Evolutionary conservation across 176 grass and related monocot genomes (phyloP).

Genomic region (Triticum urartu): DNA sequence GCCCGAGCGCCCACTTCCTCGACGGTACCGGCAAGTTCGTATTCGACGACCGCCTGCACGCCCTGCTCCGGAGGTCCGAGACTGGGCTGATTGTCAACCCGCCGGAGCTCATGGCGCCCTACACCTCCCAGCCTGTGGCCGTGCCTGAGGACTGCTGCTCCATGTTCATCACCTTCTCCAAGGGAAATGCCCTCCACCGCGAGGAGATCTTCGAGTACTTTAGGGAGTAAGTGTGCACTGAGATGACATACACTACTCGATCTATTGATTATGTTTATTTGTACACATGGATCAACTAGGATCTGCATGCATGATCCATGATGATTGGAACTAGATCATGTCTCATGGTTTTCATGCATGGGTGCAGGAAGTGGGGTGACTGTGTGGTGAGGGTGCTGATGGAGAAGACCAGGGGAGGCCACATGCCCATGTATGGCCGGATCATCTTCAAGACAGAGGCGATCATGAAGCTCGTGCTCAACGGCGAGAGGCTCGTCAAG

Average conservation of each 20-base stretch:
- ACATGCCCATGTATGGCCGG: slow-evolving; percentile 28
- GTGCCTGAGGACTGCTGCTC: slow-evolving; percentile 38
- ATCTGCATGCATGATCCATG: no score
- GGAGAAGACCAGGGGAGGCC: not conserved
- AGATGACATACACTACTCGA: no score
- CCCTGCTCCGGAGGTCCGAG: slow-evolving; percentile 10
- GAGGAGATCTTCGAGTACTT: slow-evolving; percentile 66
- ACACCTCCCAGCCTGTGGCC: not conserved
- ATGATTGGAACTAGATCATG: no score
- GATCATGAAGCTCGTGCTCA: slow-evolving; percentile 29
- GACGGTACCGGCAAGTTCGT: slow-evolving; percentile 41
- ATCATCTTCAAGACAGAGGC: slow-evolving; percentile 35
- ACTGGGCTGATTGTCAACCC: not conserved
- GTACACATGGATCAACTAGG: no score
- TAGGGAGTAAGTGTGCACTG: slow-evolving; percentile 28
- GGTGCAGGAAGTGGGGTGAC: slow-evolving; percentile 26
- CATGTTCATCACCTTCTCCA: slow-evolving; percentile 37
- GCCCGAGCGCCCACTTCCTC: not conserved
- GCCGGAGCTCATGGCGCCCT: slow-evolving; percentile 23
- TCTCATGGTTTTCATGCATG: not conserved
- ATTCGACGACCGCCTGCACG: slow-evolving; percentile 47
- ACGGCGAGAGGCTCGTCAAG: not conserved
- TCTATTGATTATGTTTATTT: no score
- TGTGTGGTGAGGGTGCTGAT: slow-evolving; percentile 40
- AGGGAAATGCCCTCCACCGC: slow-evolving; percentile 30